Evolutionary conservation across 148 eudicot genomes (phyloP), one percentile per base, ranked within the genome.

Genomic region (Persicaria tinctoria): DNA sequence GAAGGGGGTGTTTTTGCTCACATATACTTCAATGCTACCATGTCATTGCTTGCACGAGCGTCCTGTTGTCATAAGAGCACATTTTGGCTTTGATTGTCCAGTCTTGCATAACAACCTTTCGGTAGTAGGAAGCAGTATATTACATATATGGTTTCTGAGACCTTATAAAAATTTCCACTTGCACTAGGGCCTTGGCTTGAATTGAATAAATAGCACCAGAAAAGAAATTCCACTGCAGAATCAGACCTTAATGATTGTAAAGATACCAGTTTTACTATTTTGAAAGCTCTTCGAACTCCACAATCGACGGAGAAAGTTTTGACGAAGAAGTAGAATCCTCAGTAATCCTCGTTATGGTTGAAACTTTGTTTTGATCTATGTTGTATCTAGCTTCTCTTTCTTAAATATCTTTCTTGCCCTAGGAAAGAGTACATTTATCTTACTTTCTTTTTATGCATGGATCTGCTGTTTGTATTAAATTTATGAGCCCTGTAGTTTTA

Each of bases 1-100:
- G 6, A 32, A 14, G 0, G 8, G 13, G 5, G 32, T 27, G 45
- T 14, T 32, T 10, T 63, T 63, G 1, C 46, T 63, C 32, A 16
- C 46, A 32, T 63, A 12, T 63, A 63, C 68, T 63, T 63, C n/a
- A 63, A 10, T 63, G 68, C 45, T 63, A 63, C 45, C 32, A 11
- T 63, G 32, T 23, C 11, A 32, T 45, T 27, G 53, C 53, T 50
- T 50, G 53, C 53, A 50, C 53, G 12, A 32, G 41, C 41, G 0
- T 32, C 41, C 41, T 32, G 3, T 2, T 32, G 41, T 32, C 41
- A 32, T 32, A 32, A 2, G 41, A 32, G 41, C 3, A 1, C 41
- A 32, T 2, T 32, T 0, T 7, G 44, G 27, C 9, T 63, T 63
- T 44, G 6, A 63, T 3, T 27, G 45, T 59, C 38, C 66, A 23